Percentiles rank a stretch among this genome's conserved stretches.
Evolutionary conservation across 768 basidiomycete genomes (phyloP).

Genomic region (Tricholoma hemisulphureum): DNA sequence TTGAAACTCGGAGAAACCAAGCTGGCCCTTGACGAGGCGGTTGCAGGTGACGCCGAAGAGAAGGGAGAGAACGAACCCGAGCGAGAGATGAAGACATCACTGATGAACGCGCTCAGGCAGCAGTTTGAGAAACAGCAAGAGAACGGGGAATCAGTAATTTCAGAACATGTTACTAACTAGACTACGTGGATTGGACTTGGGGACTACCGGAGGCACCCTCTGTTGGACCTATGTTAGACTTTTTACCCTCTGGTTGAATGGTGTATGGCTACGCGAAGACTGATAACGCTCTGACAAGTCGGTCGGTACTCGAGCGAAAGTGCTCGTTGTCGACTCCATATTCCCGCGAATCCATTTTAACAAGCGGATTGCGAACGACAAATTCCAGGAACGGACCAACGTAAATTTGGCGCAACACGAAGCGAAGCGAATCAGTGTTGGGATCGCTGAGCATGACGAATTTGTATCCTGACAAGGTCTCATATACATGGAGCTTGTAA

Average conservation of each 20-base stretch:
- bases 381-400: slow-evolving; percentile 92
- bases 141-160: slow-evolving; percentile 11
- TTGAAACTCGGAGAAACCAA: slow-evolving; percentile 85
- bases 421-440: slow-evolving; percentile 75
- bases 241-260: slow-evolving; percentile 1
- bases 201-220: slow-evolving; percentile 1
- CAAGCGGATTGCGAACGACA: slow-evolving; percentile 89
- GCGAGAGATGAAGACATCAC: slow-evolving; percentile 79
- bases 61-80: slow-evolving; percentile 66
- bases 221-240: slow-evolving; percentile 5
- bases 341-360: slow-evolving; percentile 77
- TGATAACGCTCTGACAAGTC: slow-evolving; percentile 61
- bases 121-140: slow-evolving; percentile 68
- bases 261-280: slow-evolving; percentile 35
- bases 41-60: slow-evolving; percentile 74
- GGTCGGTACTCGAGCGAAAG: slow-evolving; percentile 78
- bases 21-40: slow-evolving; percentile 88
- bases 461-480: slow-evolving; percentile 89
- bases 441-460: slow-evolving; percentile 94
- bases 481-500: slow-evolving; percentile 92
- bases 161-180: slow-evolving; percentile 3
- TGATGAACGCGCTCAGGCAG: slow-evolving; percentile 81
- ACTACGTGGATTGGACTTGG: background rate
- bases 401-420: slow-evolving; percentile 85
- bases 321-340: slow-evolving; percentile 92